phyloP scores from a whole-genome alignment of 768 basidiomycete species.

The Phlegmacium glaucopus region DNA sequence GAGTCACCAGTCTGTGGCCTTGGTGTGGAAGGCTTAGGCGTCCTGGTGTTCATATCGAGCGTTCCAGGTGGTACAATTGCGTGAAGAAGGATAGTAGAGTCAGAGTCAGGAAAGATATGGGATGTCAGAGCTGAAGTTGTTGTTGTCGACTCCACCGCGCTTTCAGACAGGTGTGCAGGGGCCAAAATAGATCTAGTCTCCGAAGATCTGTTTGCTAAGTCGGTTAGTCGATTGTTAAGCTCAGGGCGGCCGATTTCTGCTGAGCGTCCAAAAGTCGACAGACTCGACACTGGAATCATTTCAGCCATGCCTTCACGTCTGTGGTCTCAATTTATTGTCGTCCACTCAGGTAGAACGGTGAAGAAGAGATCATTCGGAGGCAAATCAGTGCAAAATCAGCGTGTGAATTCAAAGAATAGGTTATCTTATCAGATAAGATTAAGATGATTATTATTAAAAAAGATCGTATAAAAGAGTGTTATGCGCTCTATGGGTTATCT shows the following conservation, averaged over 20 bases:
- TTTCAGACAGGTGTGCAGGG: conserved; percentile 20
- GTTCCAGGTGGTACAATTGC: conserved; percentile 13
- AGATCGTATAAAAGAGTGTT: conserved; percentile 2
- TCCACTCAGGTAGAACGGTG: conserved; percentile 1
- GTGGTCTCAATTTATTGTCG: conserved; percentile 1
- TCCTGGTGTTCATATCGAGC: conserved; percentile 22
- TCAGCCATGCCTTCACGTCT: conserved; percentile 10
- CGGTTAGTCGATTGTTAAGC: conserved; percentile 19
- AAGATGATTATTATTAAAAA: too few species aligned
- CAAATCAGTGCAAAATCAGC: conserved; percentile 22
- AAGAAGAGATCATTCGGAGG: conserved; percentile 11
- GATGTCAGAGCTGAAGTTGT: conserved; percentile 13
- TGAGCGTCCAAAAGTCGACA: conserved; percentile 1
- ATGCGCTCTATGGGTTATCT: neutral
- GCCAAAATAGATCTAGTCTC: conserved; percentile 33
- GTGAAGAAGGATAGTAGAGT: conserved; percentile 21
- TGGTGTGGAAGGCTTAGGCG: conserved; percentile 35
- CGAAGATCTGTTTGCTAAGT: conserved; percentile 20
- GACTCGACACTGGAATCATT: conserved; percentile 7
- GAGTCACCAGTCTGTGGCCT: conserved; percentile 33
- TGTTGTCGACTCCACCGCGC: conserved; percentile 14
- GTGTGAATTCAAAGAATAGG: conserved; percentile 12
- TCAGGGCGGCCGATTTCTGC: conserved; percentile 3
- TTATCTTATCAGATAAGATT: conserved; percentile 18
- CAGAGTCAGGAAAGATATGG: conserved; percentile 14